phyloP scores from a whole-genome alignment of 495 filamentous ascomycete genomes.

The Oidiodendron maius region DNA sequence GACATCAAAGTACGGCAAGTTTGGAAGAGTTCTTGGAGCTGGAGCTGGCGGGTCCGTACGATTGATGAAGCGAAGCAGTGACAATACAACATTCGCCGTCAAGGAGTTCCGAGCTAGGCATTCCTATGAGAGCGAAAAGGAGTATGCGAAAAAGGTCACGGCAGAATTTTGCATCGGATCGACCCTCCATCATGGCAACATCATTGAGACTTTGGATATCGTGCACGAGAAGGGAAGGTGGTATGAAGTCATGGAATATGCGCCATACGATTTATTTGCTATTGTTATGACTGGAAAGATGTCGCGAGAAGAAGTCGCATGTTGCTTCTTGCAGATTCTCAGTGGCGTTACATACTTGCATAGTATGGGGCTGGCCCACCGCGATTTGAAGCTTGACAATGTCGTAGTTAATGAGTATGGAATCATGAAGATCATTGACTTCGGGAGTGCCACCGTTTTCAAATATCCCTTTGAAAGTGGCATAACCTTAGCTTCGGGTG shows the following conservation, averaged over 20 bases:
- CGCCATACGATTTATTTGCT: slow-evolving; percentile 94
- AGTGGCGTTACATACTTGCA: slow-evolving; percentile 97
- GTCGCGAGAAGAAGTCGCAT: slow-evolving; percentile 83
- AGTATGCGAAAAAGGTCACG: slow-evolving; percentile 99
- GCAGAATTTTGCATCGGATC: slow-evolving; percentile 98
- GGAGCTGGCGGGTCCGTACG: slow-evolving; percentile 94
- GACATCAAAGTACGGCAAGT: slow-evolving; percentile 86
- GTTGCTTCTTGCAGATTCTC: slow-evolving; percentile 89
- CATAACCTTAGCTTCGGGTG: slow-evolving; percentile 81
- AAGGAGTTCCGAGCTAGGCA: slow-evolving; percentile 95
- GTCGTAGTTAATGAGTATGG: slow-evolving; percentile 94
- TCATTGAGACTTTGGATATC: slow-evolving; percentile 97
- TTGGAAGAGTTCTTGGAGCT: slow-evolving; percentile 88
- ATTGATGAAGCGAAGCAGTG: slow-evolving; percentile 85
- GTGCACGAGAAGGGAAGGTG: slow-evolving; percentile 90
- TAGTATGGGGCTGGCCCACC: slow-evolving; percentile 90
- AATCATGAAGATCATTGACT: slow-evolving; percentile 99
- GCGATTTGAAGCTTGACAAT: slow-evolving; percentile 96
- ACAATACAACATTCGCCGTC: slow-evolving; percentile 89
- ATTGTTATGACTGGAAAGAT: slow-evolving; percentile 99
- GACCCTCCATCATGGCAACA: slow-evolving; percentile 94
- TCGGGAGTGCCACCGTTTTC: slow-evolving; percentile 95
- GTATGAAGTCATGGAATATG: slow-evolving; percentile 99
- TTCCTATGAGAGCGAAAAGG: slow-evolving; percentile 85
- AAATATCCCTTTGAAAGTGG: slow-evolving; percentile 95